A percentile compares a stretch with the other conserved stretches of the same genome.
Conservation (phyloP, 805 yeast species). For the Diddensiella transvaalensis region DNA sequence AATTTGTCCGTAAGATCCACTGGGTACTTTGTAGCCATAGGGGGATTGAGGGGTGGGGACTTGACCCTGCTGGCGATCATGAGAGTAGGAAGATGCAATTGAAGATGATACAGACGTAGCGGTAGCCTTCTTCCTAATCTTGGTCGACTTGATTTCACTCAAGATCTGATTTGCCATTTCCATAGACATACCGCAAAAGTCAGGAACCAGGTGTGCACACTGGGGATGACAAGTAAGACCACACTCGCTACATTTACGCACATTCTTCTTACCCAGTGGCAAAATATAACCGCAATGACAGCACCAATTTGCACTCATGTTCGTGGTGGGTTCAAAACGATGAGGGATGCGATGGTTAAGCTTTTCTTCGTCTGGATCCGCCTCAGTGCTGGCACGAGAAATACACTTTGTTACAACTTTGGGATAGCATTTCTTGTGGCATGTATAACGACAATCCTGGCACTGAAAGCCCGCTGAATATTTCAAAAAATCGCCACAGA, state of each 20-base stretch:
- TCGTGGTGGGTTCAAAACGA: constrained; percentile 86
- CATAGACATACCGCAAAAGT: constrained; percentile 98
- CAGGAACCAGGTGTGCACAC: constrained; percentile 94
- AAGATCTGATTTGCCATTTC: constrained; percentile 90
- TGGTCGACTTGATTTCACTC: constrained; percentile 75
- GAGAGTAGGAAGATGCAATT: constrained; percentile 3
- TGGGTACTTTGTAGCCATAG: neutral
- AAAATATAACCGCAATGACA: constrained; percentile 97
- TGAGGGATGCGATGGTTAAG: constrained; percentile 97
- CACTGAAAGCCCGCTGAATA: constrained; percentile 75
- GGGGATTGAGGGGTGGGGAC: constrained; percentile 4
- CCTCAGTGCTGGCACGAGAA: constrained; percentile 63
- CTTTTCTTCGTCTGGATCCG: constrained; percentile 68
- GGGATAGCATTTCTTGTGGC: constrained; percentile 74
- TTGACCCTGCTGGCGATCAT: constrained; percentile 16
- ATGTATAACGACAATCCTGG: constrained; percentile 72
- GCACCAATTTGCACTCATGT: constrained; percentile 98
- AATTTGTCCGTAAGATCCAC: neutral
- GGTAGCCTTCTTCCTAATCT: constrained; percentile 34
- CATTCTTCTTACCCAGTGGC: constrained; percentile 92
- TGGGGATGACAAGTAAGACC: constrained; percentile 91
- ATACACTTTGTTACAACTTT: constrained; percentile 79
- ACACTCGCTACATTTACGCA: constrained; percentile 84
- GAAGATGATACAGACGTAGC: constrained; percentile 11
- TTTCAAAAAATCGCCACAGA: constrained; percentile 92